Evolutionary conservation across 2,329 filamentous ascomycete genomes (phyloP).

Genomic region (Ambrosiella xylebori): DNA sequence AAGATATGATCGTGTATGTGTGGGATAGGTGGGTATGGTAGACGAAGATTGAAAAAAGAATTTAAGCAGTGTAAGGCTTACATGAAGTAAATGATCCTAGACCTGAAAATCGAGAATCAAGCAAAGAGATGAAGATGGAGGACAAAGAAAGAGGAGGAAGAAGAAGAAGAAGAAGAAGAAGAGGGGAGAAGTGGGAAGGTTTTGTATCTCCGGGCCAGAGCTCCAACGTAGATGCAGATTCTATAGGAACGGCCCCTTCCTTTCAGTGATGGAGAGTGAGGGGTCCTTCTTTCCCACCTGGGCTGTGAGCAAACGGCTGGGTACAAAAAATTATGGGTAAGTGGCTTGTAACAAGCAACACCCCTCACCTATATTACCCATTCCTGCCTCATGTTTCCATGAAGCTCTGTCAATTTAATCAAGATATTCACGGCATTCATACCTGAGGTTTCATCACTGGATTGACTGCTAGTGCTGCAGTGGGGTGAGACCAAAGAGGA

Average conservation of each 20-base stretch:
- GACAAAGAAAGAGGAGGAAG: conserved; percentile 14
- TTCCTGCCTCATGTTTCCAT: conserved; percentile 10
- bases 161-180: conserved; percentile 11
- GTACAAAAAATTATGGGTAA: conserved; percentile 8
- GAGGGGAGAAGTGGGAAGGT: conserved; percentile 11
- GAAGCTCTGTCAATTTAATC: not conserved
- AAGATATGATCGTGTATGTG: too few relatives aligned
- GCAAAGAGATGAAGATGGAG: conserved; percentile 1
- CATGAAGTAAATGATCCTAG: conserved; percentile 13
- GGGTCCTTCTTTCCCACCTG: not conserved
- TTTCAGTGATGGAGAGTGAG: not conserved
- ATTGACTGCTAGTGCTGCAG: not conserved
- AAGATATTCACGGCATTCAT: not conserved
- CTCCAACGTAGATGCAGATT: conserved; percentile 4
- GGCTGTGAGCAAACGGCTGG: conserved; percentile 3
- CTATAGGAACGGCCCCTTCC: conserved; percentile 6
- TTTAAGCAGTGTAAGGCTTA: conserved; percentile 6
- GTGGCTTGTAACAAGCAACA: conserved; percentile 4
- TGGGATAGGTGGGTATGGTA: too few relatives aligned
- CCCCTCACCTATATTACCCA: conserved; percentile 3
- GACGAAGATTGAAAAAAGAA: not conserved
- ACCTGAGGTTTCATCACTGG: not conserved
- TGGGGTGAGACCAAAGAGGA: not conserved
- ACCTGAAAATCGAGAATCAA: conserved; percentile 13
- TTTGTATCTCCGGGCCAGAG: conserved; percentile 11